Conservation (phyloP, 2,329 filamentous ascomycete genomes). For the Arachnopeziza araneosa region DNA sequence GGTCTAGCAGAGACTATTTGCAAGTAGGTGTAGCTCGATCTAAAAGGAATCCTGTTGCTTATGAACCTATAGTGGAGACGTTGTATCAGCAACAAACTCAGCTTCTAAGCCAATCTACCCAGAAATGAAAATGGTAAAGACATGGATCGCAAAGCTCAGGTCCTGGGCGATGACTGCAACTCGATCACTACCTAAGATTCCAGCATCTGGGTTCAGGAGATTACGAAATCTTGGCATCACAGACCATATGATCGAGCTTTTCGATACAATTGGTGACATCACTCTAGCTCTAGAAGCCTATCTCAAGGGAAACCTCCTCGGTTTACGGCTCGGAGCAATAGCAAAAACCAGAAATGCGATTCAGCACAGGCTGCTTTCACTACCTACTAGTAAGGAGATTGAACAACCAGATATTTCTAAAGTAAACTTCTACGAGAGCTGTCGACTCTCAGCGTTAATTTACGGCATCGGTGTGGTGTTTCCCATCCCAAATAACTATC, state of each 20-base stretch:
- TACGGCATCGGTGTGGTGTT: conserved; percentile 1
- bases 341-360: background rate
- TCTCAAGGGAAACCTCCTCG: background rate
- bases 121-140: background rate
- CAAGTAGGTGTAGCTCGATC: background rate
- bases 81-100: conserved; percentile 4
- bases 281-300: background rate
- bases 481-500: background rate
- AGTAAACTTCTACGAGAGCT: background rate
- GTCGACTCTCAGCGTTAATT: background rate
- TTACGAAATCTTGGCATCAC: background rate
- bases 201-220: background rate
- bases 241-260: background rate
- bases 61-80: background rate
- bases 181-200: background rate
- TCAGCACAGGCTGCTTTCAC: background rate
- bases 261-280: background rate
- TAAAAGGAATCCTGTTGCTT: background rate
- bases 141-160: background rate
- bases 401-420: background rate
- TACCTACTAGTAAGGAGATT: background rate
- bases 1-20: background rate
- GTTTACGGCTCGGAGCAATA: background rate
- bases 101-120: background rate
- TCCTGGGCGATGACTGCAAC: background rate